Evolutionary conservation across 2,329 filamentous ascomycete species (phyloP).

Genomic region (Fusarium incarnatum): DNA sequence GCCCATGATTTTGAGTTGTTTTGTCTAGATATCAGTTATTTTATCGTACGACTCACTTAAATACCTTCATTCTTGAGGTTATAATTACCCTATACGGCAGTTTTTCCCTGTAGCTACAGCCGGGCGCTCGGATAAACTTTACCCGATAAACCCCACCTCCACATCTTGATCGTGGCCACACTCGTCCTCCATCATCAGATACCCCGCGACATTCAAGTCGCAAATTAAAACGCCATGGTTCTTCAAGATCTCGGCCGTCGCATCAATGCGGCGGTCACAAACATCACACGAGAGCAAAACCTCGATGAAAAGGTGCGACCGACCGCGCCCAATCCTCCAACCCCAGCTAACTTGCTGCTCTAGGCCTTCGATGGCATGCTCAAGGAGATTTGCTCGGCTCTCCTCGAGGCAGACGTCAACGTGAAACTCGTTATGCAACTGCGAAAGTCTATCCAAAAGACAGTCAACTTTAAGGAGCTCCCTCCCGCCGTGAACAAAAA

Average conservation of each 20-base stretch:
- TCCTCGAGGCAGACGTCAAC: conserved; percentile 97
- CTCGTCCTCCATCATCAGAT: conserved; percentile 38
- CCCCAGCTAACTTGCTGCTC: conserved; percentile 19
- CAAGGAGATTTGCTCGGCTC: conserved; percentile 96
- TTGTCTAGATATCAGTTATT: not conserved
- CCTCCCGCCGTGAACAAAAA: conserved; percentile 97
- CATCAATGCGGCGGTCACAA: conserved; percentile 95
- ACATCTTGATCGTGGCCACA: conserved; percentile 44
- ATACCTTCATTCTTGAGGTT: conserved; percentile 7
- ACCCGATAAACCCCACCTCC: conserved; percentile 31
- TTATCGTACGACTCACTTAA: not conserved
- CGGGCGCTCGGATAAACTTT: conserved; percentile 27
- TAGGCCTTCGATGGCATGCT: conserved; percentile 97
- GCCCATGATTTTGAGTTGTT: conserved; percentile 46
- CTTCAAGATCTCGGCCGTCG: conserved; percentile 98
- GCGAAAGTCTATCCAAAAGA: conserved; percentile 89
- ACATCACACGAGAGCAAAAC: conserved; percentile 91
- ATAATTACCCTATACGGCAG: conserved; percentile 20
- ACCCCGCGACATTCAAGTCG: conserved; percentile 43
- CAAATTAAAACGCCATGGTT: conserved; percentile 75
- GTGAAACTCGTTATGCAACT: conserved; percentile 91
- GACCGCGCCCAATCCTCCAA: conserved; percentile 16
- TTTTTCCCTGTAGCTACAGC: not conserved
- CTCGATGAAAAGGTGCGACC: conserved; percentile 88
- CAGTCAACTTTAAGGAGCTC: conserved; percentile 95